Evolutionary conservation across 768 basidiomycete genomes (phyloP), one percentile per base, ranked within the genome.

Genomic region (Gloeopeniophorella convolvens): DNA sequence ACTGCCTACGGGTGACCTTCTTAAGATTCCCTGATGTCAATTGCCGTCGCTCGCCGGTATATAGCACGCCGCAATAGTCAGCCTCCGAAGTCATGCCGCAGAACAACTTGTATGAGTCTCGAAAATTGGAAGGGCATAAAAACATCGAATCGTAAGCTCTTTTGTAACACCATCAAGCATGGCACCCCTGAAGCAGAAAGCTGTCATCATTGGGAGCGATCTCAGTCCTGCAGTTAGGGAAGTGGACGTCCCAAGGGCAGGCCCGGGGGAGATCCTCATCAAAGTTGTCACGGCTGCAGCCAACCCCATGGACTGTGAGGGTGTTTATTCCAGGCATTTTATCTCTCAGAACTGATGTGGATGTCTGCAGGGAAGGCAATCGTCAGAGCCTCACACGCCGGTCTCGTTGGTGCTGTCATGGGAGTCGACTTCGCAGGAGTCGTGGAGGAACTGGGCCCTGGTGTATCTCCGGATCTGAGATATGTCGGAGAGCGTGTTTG

Each of bases 391-490:
- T n/a, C n/a, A 15, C 27, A 13, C 8, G 16, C 16, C 9, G 16
- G 8, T 13, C 18, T 7, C 8, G 9, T 26, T 4, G 46, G 46
- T 36, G 15, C 45, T 5, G 33, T 50, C 15, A 20, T 39, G 4
- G 55, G 55, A 18, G 20, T 26, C 28, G 55, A 56, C 37, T 51
- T 45, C 26, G 50, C 50, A 4, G 55, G 55, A 4, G 23, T 28
- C 28, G 44, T 56, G 23, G 51, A 42, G 13, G 41, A 45, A 4
- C 23, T 56, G 1, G 50, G 55, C 4, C 21, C 32, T 18, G 46
- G 18, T 21, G 44, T 34, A 5, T 15, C 52, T 9, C 24, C 28
- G 15, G 39, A 33, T 20, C 30, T 36, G 8, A 6, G 47, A 8
- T n/a, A 24, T 5, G 40, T 42, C 28, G 46, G 46, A 15, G 52